Base-by-base conservation (phyloP, 2,329 filamentous ascomycete genomes). In the Pyricularia pennisetigena region DNA sequence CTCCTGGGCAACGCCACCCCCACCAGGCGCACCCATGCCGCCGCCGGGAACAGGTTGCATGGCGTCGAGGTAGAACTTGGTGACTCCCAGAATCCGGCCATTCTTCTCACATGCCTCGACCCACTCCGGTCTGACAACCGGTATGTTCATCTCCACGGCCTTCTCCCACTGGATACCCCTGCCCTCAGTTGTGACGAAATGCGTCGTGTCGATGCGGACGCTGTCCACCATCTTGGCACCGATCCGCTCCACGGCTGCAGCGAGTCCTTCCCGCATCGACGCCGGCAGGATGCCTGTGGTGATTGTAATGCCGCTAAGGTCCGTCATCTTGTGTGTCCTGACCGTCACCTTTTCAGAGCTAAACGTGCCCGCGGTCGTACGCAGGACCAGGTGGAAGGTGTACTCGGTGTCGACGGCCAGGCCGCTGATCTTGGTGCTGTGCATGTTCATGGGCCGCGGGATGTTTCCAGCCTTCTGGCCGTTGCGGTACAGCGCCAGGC, bases 271-370 rank as follows among this genome's bases (percentile, higher is more conserved):
- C 75, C 88, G 88, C 68, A 90, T 82, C 67, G 88, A 82, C 8
- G 86, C 83, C 1, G 94, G 91, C 78, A 99, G 85, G 73, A 97
- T 86, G 66, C 95, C 95, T 0, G 93, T 90, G 2, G 94, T 97
- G 73, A 99, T 91, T 28, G 94, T 98, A 78, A 99, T 94, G 69
- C 95, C 95, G 72, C 91, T 94, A 67, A 99, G 83, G 78, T 99
- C 94, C 57, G 94, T 98, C 94, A 99, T 97, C 83, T 97, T 97
- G 82, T 99, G 95, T 64, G 95, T 99, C 75, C 90, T 88, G 69
- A 97, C 93, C 4, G 86, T 86, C 67, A 99, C 84, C 77, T 91
- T 92, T 72, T 97, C 92, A 76, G 91, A 95, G 70, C 86, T 86
- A 75, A 89, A 94, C 57, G 92, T 97, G 69, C 95, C 95, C 4